Conservation (phyloP, 352 stramenopile species). For the Pythium coloratum region DNA sequence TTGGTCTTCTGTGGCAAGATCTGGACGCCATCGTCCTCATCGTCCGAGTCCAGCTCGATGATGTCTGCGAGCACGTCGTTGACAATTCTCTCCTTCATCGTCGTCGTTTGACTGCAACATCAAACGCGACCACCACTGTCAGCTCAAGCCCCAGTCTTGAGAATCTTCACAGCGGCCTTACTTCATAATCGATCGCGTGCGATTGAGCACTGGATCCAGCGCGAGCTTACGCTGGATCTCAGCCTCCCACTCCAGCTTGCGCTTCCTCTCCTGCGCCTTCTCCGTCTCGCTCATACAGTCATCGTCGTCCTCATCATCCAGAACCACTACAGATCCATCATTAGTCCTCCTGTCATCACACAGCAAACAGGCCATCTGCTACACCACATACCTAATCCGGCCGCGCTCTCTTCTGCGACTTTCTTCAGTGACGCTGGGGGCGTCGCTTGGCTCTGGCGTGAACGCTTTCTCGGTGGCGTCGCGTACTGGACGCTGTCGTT, state of each 20-base stretch:
- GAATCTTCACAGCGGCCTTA: constrained; percentile 23
- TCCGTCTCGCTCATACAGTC: constrained; percentile 45
- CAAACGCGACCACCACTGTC: not conserved
- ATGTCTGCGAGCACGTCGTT: constrained; percentile 24
- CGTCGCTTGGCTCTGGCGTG: not conserved
- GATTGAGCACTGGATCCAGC: constrained; percentile 56
- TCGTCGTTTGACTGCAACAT: constrained; percentile 29
- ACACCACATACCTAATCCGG: not conserved
- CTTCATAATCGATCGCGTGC: constrained; percentile 62
- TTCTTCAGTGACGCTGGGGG: constrained; percentile 8
- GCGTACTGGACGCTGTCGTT: constrained; percentile 8
- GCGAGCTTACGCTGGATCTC: constrained; percentile 57
- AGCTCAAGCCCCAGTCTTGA: not conserved
- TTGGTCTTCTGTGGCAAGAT: not conserved
- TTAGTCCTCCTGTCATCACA: not conserved
- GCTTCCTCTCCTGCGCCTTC: constrained; percentile 33
- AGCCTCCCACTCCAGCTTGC: constrained; percentile 43
- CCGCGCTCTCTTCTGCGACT: not conserved
- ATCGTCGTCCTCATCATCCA: constrained; percentile 35
- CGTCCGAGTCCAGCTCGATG: constrained; percentile 62
- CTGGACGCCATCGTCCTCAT: constrained; percentile 37
- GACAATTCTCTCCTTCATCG: constrained; percentile 29
- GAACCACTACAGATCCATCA: constrained; percentile 16
- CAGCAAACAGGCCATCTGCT: not conserved
- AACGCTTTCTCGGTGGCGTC: constrained; percentile 15